These are phyloP conservation scores for Hypomyces perniciosus DNA, from an alignment of 2,329 filamentous ascomycete genomes.

Conservation along the genomic window DNA sequence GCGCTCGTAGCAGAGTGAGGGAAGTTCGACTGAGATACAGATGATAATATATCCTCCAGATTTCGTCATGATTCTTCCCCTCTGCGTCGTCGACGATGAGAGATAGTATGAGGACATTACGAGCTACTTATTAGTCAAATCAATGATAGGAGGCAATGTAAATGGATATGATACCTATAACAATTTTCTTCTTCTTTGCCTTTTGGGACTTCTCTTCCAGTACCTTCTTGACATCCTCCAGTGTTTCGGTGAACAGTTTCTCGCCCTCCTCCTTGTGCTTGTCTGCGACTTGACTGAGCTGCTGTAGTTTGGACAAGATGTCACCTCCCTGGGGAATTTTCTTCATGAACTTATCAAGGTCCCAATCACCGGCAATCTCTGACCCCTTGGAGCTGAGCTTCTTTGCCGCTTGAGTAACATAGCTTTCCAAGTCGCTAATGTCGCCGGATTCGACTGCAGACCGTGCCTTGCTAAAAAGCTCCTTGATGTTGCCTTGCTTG, in stretches of 20 bases:
- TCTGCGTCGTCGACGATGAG: too few relatives aligned
- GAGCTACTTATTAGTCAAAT: too few relatives aligned
- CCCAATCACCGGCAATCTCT: slow-evolving; percentile 32
- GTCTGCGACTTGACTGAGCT: slow-evolving; percentile 57
- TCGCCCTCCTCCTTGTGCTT: slow-evolving; percentile 66
- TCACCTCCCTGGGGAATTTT: slow-evolving; percentile 59
- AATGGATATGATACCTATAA: too few relatives aligned
- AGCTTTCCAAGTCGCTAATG: slow-evolving; percentile 36
- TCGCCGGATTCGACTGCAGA: slow-evolving; percentile 57
- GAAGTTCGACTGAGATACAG: too few relatives aligned
- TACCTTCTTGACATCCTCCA: slow-evolving; percentile 59
- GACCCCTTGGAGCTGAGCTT: slow-evolving; percentile 43
- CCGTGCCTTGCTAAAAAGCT: slow-evolving; percentile 59
- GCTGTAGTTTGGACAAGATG: slow-evolving; percentile 58
- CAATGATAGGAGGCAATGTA: too few relatives aligned
- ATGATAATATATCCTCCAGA: too few relatives aligned
- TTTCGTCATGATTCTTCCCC: too few relatives aligned
- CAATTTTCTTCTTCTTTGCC: slow-evolving; percentile 54
- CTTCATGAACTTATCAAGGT: slow-evolving; percentile 55
- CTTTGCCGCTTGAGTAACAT: slow-evolving; percentile 26
- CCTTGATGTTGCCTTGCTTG: slow-evolving; percentile 59
- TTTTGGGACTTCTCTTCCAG: slow-evolving; percentile 53
- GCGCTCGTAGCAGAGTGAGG: too few relatives aligned
- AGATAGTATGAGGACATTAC: too few relatives aligned
- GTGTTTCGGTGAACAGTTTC: slow-evolving; percentile 61